Percentiles rank a stretch among this genome's conserved stretches.
These are phyloP conservation scores for Pterula multifida DNA, from an alignment of 1,284 basidiomycete genomes.

Conservation along the genomic window DNA sequence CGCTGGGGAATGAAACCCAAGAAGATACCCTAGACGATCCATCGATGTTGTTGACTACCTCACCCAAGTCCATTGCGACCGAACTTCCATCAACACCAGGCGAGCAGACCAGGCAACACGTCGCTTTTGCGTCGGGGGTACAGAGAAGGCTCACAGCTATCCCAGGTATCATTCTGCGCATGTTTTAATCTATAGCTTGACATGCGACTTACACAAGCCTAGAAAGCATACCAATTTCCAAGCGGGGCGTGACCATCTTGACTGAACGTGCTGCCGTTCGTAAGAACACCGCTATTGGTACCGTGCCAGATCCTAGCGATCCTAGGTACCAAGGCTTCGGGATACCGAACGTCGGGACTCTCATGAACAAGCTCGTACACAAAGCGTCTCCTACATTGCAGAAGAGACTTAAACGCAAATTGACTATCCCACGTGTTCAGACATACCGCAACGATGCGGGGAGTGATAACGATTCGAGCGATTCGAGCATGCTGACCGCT, in stretches of 20 bases:
- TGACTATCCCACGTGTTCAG: constrained; percentile 20
- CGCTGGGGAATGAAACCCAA: constrained; percentile 3
- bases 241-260: constrained; percentile 17
- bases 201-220: too few species aligned
- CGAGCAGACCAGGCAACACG: neutral
- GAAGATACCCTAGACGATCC: constrained; percentile 17
- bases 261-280: constrained; percentile 2
- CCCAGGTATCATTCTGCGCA: neutral
- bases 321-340: constrained; percentile 23
- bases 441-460: neutral
- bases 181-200: neutral
- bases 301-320: neutral
- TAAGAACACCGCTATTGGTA: neutral
- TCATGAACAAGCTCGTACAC: constrained; percentile 20
- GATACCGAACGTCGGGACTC: constrained; percentile 30
- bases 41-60: constrained; percentile 22
- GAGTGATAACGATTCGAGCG: neutral
- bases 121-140: constrained; percentile 3
- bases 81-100: constrained; percentile 5
- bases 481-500: neutral
- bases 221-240: constrained; percentile 13
- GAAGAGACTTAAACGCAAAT: constrained; percentile 22
- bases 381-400: constrained; percentile 24
- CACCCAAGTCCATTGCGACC: constrained; percentile 16
- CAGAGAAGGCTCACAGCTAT: neutral